phyloP scores from a whole-genome alignment of 495 filamentous ascomycete genomes.

The Penicillium manginii region DNA sequence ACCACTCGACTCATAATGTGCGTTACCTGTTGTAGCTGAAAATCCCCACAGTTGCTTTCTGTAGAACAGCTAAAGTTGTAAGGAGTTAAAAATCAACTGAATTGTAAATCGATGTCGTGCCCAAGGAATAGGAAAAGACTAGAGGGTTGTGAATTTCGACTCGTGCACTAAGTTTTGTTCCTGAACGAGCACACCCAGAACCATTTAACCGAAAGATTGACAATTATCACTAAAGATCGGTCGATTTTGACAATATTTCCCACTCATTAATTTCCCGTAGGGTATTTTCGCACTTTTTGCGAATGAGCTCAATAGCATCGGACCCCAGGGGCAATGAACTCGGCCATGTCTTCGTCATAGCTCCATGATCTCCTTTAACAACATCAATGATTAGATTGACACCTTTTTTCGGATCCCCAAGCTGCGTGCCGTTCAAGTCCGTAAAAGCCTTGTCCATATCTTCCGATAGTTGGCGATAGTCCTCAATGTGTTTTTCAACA shows the following conservation, averaged over 20 bases:
- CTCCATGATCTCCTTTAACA: slow-evolving; percentile 38
- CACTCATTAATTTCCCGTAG: slow-evolving; percentile 36
- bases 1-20: too few species aligned
- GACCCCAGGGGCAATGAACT: slow-evolving; percentile 36
- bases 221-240: slow-evolving; percentile 15
- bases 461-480: slow-evolving; percentile 11
- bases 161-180: too few species aligned
- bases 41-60: too few species aligned
- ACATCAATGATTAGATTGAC: slow-evolving; percentile 43
- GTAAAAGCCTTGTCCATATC: background rate
- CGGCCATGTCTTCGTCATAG: slow-evolving; percentile 31
- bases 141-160: too few species aligned
- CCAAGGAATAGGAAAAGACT: too few species aligned
- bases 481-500: slow-evolving; percentile 5
- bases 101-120: too few species aligned
- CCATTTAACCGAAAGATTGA: too few species aligned
- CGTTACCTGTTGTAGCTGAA: too few species aligned
- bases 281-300: slow-evolving; percentile 34
- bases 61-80: too few species aligned
- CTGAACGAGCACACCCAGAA: too few species aligned
- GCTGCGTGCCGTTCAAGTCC: slow-evolving; percentile 33
- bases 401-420: slow-evolving; percentile 41
- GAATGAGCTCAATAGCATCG: slow-evolving; percentile 37
- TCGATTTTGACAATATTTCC: slow-evolving; percentile 30
- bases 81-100: too few species aligned